Evolutionary conservation across 345 rosid species (phyloP), one percentile per base, ranked within the genome.

Genomic region (Raphanus sativus): DNA sequence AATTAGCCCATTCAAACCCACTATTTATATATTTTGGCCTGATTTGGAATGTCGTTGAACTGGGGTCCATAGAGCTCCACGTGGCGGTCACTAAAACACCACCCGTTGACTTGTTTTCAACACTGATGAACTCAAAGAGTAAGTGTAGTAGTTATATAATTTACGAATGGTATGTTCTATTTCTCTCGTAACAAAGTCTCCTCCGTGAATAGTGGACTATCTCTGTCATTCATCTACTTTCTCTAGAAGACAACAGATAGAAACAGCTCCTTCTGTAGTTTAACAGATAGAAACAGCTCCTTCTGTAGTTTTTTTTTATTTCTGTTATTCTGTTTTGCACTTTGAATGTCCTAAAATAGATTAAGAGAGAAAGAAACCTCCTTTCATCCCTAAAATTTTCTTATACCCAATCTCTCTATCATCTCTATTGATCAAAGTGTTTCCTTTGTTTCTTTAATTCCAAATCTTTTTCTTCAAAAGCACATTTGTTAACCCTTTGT

Each of bases 201-300:
- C 62, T 28, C 61, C 71, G 38, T 16, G 17, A 75, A 66, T 66
- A n/a, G 52, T 4, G 72, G 66, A 71, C 8, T 21, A 16, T 28
- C 48, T 54, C 26, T 70, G 76, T 45, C 52, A 38, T 55, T 12
- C 25, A 17, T 70, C 61, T 8, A 29, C 48, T 21, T 29, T 1
- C n/a, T 75, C 13, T 4, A 9, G 2, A 11, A 58, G 13, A 12
- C 34, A 52, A 60, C 78, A 79, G 75, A 17, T 52, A 29, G 54
- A 62, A 79, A 68, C 78, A 78, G 69, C 76, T 65, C 3, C 62
- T 29, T 10, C 25, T 21, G 65, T 11, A 10, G 15, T 34, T 6
- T 13, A 52, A 60, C 78, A 79, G 75, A 17, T 52, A 29, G 54
- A 62, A 79, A 68, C 78, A 78, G 69, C 76, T 65, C 3, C 62